phyloP scores from a whole-genome alignment of 1,139 yeast species.

The Geotrichum fermentans region DNA sequence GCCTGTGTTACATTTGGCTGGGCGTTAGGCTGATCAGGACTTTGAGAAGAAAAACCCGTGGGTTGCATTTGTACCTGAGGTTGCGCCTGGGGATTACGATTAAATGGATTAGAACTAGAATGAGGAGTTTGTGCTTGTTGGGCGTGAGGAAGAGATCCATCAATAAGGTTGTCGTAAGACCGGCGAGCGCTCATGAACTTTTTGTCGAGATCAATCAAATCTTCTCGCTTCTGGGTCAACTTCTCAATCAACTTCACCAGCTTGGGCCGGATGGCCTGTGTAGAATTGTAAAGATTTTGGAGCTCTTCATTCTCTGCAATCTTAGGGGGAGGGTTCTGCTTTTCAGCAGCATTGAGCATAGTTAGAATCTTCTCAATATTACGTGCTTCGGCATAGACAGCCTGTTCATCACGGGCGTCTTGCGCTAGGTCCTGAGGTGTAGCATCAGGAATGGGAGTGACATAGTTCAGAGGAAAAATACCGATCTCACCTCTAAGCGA shows the following conservation, averaged over 20 bases:
- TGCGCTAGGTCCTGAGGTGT: slow-evolving; percentile 49
- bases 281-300: slow-evolving; percentile 57
- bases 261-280: slow-evolving; percentile 68
- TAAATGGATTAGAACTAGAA: background rate
- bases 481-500: slow-evolving; percentile 76
- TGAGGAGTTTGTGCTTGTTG: slow-evolving; percentile 14
- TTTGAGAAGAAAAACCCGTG: background rate
- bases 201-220: slow-evolving; percentile 62
- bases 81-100: background rate
- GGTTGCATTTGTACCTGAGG: background rate
- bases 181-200: slow-evolving; percentile 64
- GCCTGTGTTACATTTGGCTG: background rate
- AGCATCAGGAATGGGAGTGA: slow-evolving; percentile 69
- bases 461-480: slow-evolving; percentile 88
- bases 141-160: slow-evolving; percentile 38
- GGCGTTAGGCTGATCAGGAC: background rate
- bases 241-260: slow-evolving; percentile 70
- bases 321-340: slow-evolving; percentile 21
- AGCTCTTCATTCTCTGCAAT: slow-evolving; percentile 45
- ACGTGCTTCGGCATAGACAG: slow-evolving; percentile 46
- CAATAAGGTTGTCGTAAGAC: slow-evolving; percentile 66
- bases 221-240: slow-evolving; percentile 69
- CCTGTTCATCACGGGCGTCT: slow-evolving; percentile 43
- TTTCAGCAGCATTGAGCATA: slow-evolving; percentile 38
- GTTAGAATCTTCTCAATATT: slow-evolving; percentile 65